These are phyloP conservation scores for Rubia yunnanensis DNA, from an alignment of 257 asterid species.

Conservation along the genomic window DNA sequence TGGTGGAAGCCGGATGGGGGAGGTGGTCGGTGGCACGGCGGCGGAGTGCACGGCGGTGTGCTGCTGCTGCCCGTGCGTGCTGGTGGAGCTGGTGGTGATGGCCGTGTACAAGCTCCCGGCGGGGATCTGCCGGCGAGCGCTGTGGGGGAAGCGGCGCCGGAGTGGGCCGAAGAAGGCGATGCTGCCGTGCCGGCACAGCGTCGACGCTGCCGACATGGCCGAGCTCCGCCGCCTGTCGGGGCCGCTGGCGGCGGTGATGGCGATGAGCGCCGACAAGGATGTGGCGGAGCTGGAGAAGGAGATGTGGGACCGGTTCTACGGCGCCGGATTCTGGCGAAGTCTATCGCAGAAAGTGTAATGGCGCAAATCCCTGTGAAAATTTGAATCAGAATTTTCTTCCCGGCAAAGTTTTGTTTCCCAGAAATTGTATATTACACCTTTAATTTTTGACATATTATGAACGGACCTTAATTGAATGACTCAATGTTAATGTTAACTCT, in stretches of 20 bases:
- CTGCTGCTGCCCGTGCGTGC: constrained; percentile 79
- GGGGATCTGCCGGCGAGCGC: constrained; percentile 56
- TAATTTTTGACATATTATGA: not conserved
- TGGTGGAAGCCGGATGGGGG: constrained; percentile 36
- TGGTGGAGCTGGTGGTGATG: constrained; percentile 47
- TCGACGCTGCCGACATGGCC: constrained; percentile 29
- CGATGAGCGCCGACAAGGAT: constrained; percentile 29
- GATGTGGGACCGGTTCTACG: constrained; percentile 57
- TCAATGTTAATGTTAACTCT: not conserved
- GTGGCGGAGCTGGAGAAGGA: constrained; percentile 61
- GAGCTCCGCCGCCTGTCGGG: constrained; percentile 25
- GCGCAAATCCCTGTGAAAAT: too few species aligned
- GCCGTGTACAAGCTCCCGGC: constrained; percentile 67
- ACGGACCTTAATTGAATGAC: not conserved
- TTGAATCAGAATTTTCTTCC: not conserved
- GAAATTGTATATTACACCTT: not conserved
- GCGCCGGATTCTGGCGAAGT: constrained; percentile 83
- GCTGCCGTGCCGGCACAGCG: constrained; percentile 24
- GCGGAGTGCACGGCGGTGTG: constrained; percentile 86
- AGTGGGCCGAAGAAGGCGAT: constrained; percentile 16
- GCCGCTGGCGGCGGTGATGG: constrained; percentile 11
- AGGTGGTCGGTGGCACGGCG: constrained; percentile 71
- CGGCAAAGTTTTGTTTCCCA: not conserved
- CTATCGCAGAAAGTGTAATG: constrained; percentile 34
- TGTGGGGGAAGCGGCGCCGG: constrained; percentile 48